Evolutionary conservation across 2,329 filamentous ascomycete species (phyloP).

Genomic region (Fusarium compactum): DNA sequence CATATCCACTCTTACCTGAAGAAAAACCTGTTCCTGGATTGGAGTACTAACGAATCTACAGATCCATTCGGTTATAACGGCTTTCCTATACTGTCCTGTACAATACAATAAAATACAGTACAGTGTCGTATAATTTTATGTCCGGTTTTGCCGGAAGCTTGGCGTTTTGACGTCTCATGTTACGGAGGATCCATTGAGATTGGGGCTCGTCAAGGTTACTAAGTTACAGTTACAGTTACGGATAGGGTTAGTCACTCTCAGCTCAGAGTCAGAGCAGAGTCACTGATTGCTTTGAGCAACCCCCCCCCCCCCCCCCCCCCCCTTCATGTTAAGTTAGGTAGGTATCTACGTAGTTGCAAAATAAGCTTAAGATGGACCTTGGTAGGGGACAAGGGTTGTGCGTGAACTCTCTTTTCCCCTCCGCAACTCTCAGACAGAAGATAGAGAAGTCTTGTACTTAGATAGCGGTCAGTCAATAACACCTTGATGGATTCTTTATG

Average conservation of each 20-base stretch:
- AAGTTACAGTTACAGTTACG: constrained; percentile 1
- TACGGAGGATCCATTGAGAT: constrained; percentile 3
- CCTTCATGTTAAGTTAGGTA: neutral
- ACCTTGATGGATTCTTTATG: neutral
- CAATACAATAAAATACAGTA: neutral
- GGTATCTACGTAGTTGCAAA: constrained; percentile 32
- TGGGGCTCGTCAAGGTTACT: constrained; percentile 1
- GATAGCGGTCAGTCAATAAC: neutral
- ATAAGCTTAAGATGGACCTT: constrained; percentile 47
- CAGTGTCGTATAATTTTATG: constrained; percentile 14
- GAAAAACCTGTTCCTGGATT: constrained; percentile 13
- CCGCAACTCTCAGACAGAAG: neutral
- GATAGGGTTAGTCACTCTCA: constrained; percentile 4
- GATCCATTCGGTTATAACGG: constrained; percentile 41
- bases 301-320: neutral
- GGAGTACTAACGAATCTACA: neutral
- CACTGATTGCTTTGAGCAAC: constrained; percentile 22
- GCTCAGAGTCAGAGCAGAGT: neutral
- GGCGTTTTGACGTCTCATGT: constrained; percentile 32
- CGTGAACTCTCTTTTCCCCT: constrained; percentile 11
- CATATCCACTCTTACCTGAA: constrained; percentile 16
- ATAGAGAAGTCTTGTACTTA: neutral
- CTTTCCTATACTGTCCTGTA: neutral
- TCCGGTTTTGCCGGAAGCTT: constrained; percentile 46
- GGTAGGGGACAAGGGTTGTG: constrained; percentile 37